Conservation (phyloP, 2,329 filamentous ascomycete species). For the Cercospora brassicicola region DNA sequence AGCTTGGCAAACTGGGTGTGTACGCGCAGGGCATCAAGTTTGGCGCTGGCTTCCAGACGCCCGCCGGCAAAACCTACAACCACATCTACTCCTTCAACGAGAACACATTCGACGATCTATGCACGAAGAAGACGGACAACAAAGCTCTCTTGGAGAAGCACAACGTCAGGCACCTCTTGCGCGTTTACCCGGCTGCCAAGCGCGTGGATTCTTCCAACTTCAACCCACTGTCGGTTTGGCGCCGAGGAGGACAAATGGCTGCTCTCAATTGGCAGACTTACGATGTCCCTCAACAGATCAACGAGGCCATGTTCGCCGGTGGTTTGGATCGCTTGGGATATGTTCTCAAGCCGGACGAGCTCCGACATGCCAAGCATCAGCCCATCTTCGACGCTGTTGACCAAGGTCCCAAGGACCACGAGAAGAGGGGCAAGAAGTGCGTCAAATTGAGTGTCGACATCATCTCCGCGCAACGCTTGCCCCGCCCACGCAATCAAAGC, state of each 20-base stretch:
- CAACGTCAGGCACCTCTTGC: constrained; percentile 88
- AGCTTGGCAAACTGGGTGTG: constrained; percentile 82
- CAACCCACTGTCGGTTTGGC: constrained; percentile 90
- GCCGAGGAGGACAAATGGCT: constrained; percentile 94
- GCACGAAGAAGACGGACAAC: constrained; percentile 69
- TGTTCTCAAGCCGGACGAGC: constrained; percentile 84
- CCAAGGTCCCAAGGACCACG: constrained; percentile 53
- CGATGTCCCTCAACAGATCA: constrained; percentile 91
- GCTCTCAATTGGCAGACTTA: constrained; percentile 99
- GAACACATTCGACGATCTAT: constrained; percentile 78
- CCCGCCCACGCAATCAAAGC: constrained; percentile 73
- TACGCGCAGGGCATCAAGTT: constrained; percentile 79
- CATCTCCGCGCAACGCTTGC: constrained; percentile 92
- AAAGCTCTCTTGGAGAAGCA: constrained; percentile 81
- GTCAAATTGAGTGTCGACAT: constrained; percentile 84
- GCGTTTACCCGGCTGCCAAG: constrained; percentile 83
- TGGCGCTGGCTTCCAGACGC: constrained; percentile 66
- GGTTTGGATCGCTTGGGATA: constrained; percentile 86
- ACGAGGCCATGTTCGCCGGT: constrained; percentile 95
- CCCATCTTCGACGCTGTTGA: constrained; percentile 55
- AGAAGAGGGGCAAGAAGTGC: constrained; percentile 74
- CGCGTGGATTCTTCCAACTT: constrained; percentile 90
- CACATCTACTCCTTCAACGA: constrained; percentile 96
- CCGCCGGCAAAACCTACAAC: constrained; percentile 82
- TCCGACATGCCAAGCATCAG: constrained; percentile 65